Base-by-base conservation (phyloP, 2,329 filamentous ascomycete species). In the Coleophoma cylindrospora region DNA sequence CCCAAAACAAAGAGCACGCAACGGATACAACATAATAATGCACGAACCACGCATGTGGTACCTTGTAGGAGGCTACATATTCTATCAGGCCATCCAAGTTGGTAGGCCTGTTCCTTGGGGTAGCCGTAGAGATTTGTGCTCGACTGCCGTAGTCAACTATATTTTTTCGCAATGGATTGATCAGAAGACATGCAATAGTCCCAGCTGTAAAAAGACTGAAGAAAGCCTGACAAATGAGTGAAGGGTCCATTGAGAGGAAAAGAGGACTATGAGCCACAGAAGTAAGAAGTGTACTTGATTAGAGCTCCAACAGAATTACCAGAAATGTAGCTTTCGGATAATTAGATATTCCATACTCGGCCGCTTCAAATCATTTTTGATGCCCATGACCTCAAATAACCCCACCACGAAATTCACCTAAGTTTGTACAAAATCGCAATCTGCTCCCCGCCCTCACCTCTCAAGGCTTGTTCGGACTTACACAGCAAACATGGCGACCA, bases 21-120 rank as follows among this genome's bases (percentile, higher is more conserved):
- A 91, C 70, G 3, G 89, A 92, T 34, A 83, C 66, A 48, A 87
- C 64, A 66, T 99, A 97, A 70, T 96, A 97, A 60, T 94, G 87
- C 40, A 77, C 79, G 68, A 97, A 97, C 84, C 89, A 97, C 54
- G 79, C 79, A 70, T 97, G 94, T 19, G 92, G 91, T 34, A 96
- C 86, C 73, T 63, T 55, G 37, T 62, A 48, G 11, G 54, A 59
- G 19, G 52, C 55, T 45, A 63, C 17, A n/a, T 46, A 52, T 37
- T 57, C 45, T 15, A 63, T 38, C 4, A 58, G 11, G 13, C 14
- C 50, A 10, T 15, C 38, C 22, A 50, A 22, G 8, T 41, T 48
- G 17, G 21, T 50, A 38, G 33, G 17, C 22, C 34, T 21, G 40
- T 19, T 45, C 17, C 34, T 46, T 13, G 52, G 6, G 22, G 38